Evolutionary conservation across 768 basidiomycete genomes (phyloP).

Genomic region (Mycena amicta): DNA sequence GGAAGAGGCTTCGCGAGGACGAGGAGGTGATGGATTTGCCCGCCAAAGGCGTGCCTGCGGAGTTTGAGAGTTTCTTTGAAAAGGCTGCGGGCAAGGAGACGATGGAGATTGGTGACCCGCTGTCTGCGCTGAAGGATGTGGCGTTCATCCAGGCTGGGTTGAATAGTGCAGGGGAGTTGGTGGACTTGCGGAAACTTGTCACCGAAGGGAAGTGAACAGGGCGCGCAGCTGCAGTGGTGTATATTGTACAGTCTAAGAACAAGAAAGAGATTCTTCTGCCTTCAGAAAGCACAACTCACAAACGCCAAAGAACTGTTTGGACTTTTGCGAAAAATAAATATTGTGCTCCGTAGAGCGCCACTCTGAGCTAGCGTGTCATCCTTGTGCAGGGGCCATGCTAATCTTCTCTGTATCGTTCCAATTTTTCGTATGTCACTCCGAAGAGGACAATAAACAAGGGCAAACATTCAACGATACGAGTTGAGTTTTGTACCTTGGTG

Average conservation of each 20-base stretch:
- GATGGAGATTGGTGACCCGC: constrained; percentile 55
- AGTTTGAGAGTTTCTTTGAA: constrained; percentile 61
- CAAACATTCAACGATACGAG: neutral
- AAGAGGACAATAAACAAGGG: neutral
- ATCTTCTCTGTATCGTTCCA: constrained; percentile 99
- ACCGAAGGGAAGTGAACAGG: constrained; percentile 21
- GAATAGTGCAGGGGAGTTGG: constrained; percentile 60
- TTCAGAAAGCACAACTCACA: no score
- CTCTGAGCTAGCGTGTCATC: constrained; percentile 83
- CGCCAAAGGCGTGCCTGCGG: constrained; percentile 54
- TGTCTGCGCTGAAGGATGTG: constrained; percentile 69
- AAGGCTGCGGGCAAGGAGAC: constrained; percentile 50
- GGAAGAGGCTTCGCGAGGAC: constrained; percentile 45
- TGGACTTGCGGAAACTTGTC: constrained; percentile 54
- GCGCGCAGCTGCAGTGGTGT: no score
- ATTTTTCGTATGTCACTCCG: constrained; percentile 58
- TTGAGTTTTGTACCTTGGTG: neutral
- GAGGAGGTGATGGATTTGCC: constrained; percentile 54
- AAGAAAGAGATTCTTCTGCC: no score
- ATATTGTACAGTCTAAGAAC: neutral
- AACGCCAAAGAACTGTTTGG: no score
- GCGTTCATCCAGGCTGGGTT: constrained; percentile 79
- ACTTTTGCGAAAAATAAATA: no score
- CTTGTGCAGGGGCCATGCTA: constrained; percentile 99
- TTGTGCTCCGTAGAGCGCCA: constrained; percentile 2